phyloP scores from a whole-genome alignment of 768 basidiomycete genomes.

The Multifurca ochricompacta region DNA sequence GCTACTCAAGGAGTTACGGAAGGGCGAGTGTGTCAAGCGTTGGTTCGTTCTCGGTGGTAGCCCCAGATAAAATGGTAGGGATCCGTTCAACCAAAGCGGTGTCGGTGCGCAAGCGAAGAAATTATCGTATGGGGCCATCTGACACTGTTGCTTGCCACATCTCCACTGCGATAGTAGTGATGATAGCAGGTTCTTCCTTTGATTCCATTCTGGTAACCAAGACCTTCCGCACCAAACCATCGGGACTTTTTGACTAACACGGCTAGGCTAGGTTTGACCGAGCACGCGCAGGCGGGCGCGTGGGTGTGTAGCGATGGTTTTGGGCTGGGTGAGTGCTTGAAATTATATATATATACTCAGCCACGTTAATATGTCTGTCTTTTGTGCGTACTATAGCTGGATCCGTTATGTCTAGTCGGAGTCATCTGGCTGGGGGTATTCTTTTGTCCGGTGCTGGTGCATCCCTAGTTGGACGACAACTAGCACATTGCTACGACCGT shows the following conservation, averaged over 20 bases:
- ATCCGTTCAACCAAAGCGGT: background rate
- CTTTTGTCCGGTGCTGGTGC: background rate
- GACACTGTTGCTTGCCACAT: too few relatives aligned
- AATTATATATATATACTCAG: background rate
- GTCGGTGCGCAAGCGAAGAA: background rate
- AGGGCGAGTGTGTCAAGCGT: background rate
- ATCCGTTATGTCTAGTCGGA: background rate
- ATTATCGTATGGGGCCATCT: too few relatives aligned
- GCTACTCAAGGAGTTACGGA: background rate
- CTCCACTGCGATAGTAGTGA: too few relatives aligned
- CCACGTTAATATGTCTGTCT: background rate
- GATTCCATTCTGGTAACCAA: background rate
- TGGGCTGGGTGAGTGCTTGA: conserved; percentile 2
- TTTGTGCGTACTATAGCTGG: background rate
- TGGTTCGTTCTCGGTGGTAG: background rate
- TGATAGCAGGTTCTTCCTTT: too few relatives aligned
- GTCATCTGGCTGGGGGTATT: background rate
- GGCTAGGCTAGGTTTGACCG: background rate
- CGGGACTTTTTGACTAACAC: conserved; percentile 2
- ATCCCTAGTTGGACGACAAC: background rate
- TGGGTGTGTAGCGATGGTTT: background rate
- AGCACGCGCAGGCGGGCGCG: background rate
- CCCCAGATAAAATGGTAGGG: background rate
- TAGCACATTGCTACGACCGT: background rate
- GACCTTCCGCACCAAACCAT: background rate